A percentile compares a stretch with the other conserved stretches of the same genome.
These are phyloP conservation scores for Afroboletus lepidellus DNA, from an alignment of 1,284 basidiomycete genomes.

Conservation along the genomic window DNA sequence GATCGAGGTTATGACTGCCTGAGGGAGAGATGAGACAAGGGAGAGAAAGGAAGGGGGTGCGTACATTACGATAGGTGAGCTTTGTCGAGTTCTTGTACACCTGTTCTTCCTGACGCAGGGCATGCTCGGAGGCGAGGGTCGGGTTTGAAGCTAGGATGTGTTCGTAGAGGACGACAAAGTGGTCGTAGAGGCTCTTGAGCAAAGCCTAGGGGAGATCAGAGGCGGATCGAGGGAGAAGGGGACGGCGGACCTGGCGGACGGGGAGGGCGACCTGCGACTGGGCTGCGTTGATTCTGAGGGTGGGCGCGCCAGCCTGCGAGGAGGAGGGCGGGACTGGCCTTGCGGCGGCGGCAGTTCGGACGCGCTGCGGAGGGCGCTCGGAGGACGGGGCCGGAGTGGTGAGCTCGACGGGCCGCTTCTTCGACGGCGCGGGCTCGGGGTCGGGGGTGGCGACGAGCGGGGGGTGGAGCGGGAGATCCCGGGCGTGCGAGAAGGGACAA, in stretches of 20 bases:
- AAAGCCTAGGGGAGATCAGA: conserved; percentile 47
- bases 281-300: conserved; percentile 62
- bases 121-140: conserved; percentile 66
- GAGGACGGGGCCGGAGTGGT: conserved; percentile 2
- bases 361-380: conserved; percentile 63
- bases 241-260: conserved; percentile 59
- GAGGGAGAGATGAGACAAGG: conserved; percentile 12
- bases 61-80: conserved; percentile 76
- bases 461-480: conserved; percentile 17
- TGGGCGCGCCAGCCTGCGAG: conserved; percentile 58
- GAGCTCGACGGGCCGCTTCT: conserved; percentile 32
- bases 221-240: conserved; percentile 2
- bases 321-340: conserved; percentile 42
- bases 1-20: conserved; percentile 75
- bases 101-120: conserved; percentile 75
- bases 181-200: conserved; percentile 69
- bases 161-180: conserved; percentile 66
- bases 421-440: neutral
- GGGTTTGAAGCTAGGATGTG: conserved; percentile 50
- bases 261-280: conserved; percentile 64
- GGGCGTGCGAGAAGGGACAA: conserved; percentile 66
- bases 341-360: conserved; percentile 45
- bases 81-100: conserved; percentile 71
- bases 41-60: conserved; percentile 15
- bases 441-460: conserved; percentile 1